Percentiles rank a stretch among this genome's conserved stretches.
phyloP scores from a whole-genome alignment of 768 basidiomycete species.

The Mycena maculata region DNA sequence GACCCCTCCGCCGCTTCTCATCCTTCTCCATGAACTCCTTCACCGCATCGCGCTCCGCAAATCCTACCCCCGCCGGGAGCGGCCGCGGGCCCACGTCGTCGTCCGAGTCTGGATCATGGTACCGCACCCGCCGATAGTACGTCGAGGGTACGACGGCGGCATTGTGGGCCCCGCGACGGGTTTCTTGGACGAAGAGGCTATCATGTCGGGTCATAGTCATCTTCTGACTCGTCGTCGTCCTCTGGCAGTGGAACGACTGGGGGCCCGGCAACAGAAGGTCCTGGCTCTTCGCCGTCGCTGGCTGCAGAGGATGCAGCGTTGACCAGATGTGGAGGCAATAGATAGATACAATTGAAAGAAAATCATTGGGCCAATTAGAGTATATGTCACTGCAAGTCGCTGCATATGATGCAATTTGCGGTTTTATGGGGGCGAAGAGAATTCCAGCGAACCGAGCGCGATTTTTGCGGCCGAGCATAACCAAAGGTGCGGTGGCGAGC shows the following conservation, averaged over 20 bases:
- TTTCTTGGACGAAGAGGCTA: conserved; percentile 51
- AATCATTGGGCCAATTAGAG: too few relatives aligned
- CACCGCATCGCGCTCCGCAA: conserved; percentile 71
- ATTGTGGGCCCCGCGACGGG: conserved; percentile 65
- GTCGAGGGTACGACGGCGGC: conserved; percentile 53
- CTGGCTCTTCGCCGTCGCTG: conserved; percentile 38
- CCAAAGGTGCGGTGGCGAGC: too few relatives aligned
- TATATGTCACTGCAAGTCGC: too few relatives aligned
- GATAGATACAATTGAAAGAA: too few relatives aligned
- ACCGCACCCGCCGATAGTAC: conserved; percentile 43
- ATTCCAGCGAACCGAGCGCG: too few relatives aligned
- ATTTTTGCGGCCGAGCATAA: too few relatives aligned
- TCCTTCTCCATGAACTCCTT: conserved; percentile 88
- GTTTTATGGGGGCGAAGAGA: too few relatives aligned
- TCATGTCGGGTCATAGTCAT: conserved; percentile 78
- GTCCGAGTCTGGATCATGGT: conserved; percentile 68
- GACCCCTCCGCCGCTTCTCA: conserved; percentile 74
- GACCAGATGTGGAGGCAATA: conserved; percentile 53
- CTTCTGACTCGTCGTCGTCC: conserved; percentile 70
- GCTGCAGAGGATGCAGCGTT: conserved; percentile 28
- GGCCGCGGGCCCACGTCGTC: conserved; percentile 90
- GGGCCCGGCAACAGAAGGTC: not conserved
- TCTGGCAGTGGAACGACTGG: conserved; percentile 19
- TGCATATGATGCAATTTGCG: too few relatives aligned
- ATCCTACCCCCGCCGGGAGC: conserved; percentile 59